Base-by-base conservation (phyloP, 129 eudicot species). In the Scalesia atractyloides region DNA sequence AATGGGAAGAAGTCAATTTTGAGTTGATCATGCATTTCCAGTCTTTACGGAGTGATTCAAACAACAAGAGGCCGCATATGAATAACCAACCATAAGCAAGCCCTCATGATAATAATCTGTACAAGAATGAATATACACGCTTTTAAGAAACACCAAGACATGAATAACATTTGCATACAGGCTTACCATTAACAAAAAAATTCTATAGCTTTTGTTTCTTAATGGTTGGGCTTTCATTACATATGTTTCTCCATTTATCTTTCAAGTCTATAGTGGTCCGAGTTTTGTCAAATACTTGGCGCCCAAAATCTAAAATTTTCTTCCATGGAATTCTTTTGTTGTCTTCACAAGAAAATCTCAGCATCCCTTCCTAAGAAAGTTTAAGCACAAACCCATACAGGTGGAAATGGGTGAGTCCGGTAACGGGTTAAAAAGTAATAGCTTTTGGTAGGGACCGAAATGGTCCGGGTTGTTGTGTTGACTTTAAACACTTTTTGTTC, bases 161-260 rank as follows among this genome's bases (percentile, higher is more conserved):
- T 41, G 39, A 17, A 20, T 2, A 49, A 19, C 39, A 20, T 37
- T 49, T 14, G 30, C 56, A 64, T 64, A 51, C 33, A 18, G 12
- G 59, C 18, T 13, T 13, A 16, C 50, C 62, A 34, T 19, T 36
- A 5, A 34, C 66, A 61, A 34, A 15, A 15, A 30, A 33, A 24
- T 17, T 68, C 58, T 76, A 68, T 47, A 68, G 26, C 51, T 70
- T 77, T 50, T 3, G 72, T 62, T 70, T 77, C 72, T 77, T 77
- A 1, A 44, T 18, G 20, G 76, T 22, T 4, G 81, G 73, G 50
- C 69, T 77, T 81, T 76, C 81, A 85, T 83, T 90, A 76, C 86
- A 53, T n/a, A 91, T 63, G 76, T 91, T 91, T 75, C 97, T 82
- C 97, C 97, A 91, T 79, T 91, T 91, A 82, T 91, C 96, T 81